phyloP scores from a whole-genome alignment of 805 yeast genomes.

The Kodamaea leandrae region DNA sequence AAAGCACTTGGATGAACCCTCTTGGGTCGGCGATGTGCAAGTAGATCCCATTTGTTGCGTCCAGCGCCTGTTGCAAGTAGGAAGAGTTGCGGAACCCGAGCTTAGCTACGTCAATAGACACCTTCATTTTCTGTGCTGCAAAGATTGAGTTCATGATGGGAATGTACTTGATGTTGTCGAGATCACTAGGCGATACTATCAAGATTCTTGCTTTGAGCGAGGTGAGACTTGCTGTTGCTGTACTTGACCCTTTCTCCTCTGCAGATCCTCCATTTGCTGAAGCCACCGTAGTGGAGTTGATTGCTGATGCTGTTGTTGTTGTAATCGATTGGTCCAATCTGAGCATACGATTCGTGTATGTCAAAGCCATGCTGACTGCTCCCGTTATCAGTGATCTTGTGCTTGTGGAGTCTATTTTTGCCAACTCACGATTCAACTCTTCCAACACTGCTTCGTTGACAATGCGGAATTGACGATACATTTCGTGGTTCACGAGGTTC shows the following conservation, averaged over 20 bases:
- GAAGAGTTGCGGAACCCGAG: slow-evolving; percentile 63
- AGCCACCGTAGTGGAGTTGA: slow-evolving; percentile 35
- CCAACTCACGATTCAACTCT: slow-evolving; percentile 50
- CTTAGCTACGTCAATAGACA: slow-evolving; percentile 89
- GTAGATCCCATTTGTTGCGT: slow-evolving; percentile 90
- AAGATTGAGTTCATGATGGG: slow-evolving; percentile 94
- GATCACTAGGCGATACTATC: slow-evolving; percentile 70
- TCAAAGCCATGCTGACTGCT: slow-evolving; percentile 77
- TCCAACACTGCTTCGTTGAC: slow-evolving; percentile 73
- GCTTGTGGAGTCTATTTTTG: slow-evolving; percentile 3
- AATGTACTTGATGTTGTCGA: slow-evolving; percentile 71
- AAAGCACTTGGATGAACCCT: slow-evolving; percentile 79
- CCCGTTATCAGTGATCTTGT: slow-evolving; percentile 51
- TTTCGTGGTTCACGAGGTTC: slow-evolving; percentile 48
- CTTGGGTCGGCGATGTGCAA: slow-evolving; percentile 61
- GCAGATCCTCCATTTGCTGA: slow-evolving; percentile 12
- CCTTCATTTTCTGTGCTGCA: slow-evolving; percentile 89
- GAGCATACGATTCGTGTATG: slow-evolving; percentile 70
- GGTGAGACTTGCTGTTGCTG: slow-evolving; percentile 17
- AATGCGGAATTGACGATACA: slow-evolving; percentile 81
- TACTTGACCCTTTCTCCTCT: slow-evolving; percentile 12
- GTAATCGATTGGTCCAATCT: slow-evolving; percentile 46
- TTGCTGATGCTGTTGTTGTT: slow-evolving; percentile 45
- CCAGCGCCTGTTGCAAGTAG: slow-evolving; percentile 92
- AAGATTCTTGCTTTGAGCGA: slow-evolving; percentile 39